Conservation (phyloP, 306 rosid genomes). For the Vigna mungo region DNA sequence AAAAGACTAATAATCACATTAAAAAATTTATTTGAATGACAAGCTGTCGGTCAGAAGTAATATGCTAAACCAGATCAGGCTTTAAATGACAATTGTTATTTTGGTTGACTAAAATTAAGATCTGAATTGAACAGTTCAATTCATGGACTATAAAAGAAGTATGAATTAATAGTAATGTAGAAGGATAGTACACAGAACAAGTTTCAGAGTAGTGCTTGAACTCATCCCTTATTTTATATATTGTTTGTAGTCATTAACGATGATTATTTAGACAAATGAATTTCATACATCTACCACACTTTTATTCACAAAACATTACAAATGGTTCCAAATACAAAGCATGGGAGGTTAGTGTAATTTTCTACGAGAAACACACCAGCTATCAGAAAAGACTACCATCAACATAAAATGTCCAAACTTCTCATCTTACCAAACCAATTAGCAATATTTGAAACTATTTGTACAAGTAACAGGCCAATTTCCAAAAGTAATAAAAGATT, state of each 20-base stretch:
- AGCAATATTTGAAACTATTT: not conserved
- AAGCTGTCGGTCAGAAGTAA: not conserved
- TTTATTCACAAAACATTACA: not conserved
- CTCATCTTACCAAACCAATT: not conserved
- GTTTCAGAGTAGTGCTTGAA: not conserved
- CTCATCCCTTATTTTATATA: not conserved
- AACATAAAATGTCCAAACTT: slow-evolving; percentile 14
- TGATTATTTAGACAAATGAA: not conserved
- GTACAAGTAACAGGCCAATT: not conserved
- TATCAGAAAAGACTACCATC: not conserved
- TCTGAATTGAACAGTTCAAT: not conserved
- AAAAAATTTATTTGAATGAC: not conserved
- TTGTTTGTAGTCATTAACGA: not conserved
- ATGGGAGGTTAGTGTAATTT: no score
- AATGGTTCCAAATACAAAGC: no score
- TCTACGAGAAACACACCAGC: not conserved
- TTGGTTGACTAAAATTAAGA: not conserved
- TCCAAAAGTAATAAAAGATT: slow-evolving; percentile 8
- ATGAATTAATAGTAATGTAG: no score
- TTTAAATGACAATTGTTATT: not conserved
- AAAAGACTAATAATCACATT: no score
- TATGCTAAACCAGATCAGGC: slow-evolving; percentile 14
- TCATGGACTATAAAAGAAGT: not conserved
- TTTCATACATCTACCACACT: not conserved
- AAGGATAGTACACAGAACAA: no score